Conservation (phyloP, 2,329 filamentous ascomycete genomes). For the Cytospora schulzeri region DNA sequence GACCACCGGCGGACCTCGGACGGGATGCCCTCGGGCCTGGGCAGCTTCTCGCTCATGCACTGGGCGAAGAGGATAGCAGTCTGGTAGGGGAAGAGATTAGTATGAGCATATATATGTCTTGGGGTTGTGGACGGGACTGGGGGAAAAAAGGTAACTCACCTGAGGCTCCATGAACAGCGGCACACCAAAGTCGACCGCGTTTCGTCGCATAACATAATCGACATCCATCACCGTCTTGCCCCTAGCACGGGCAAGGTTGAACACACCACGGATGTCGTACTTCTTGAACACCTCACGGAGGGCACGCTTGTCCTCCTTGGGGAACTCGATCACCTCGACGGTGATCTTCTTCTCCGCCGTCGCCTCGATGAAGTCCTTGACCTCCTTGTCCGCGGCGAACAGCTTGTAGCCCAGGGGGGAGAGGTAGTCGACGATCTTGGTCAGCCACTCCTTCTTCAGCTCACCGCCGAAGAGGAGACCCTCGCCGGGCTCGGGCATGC, state of each 20-base stretch:
- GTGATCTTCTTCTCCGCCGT: conserved; percentile 65
- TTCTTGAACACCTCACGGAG: conserved; percentile 95
- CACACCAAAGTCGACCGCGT: conserved; percentile 97
- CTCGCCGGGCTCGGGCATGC: conserved; percentile 89
- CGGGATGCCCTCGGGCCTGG: conserved; percentile 83
- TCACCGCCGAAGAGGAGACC: conserved; percentile 94
- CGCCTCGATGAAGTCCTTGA: conserved; percentile 83
- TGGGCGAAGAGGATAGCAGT: conserved; percentile 94
- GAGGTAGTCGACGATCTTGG: conserved; percentile 82
- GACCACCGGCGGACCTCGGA: conserved; percentile 92
- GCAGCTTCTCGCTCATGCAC: conserved; percentile 96
- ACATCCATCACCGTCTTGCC: conserved; percentile 85
- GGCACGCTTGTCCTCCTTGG: conserved; percentile 91
- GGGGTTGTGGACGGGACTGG: background rate
- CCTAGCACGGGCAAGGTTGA: conserved; percentile 86
- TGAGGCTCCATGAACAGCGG: conserved; percentile 98
- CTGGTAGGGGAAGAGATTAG: conserved; percentile 46
- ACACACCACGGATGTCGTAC: conserved; percentile 93
- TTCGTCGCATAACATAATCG: conserved; percentile 98
- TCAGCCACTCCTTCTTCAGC: conserved; percentile 68
- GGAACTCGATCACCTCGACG: conserved; percentile 94
- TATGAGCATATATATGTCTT: conserved; percentile 36
- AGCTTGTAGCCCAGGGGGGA: conserved; percentile 92
- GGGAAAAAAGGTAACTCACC: conserved; percentile 63
- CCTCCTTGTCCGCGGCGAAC: conserved; percentile 77